Evolutionary conservation across 352 stramenopile species (phyloP), one percentile per base, ranked within the genome.

Genomic region (Phytophthora constricta): DNA sequence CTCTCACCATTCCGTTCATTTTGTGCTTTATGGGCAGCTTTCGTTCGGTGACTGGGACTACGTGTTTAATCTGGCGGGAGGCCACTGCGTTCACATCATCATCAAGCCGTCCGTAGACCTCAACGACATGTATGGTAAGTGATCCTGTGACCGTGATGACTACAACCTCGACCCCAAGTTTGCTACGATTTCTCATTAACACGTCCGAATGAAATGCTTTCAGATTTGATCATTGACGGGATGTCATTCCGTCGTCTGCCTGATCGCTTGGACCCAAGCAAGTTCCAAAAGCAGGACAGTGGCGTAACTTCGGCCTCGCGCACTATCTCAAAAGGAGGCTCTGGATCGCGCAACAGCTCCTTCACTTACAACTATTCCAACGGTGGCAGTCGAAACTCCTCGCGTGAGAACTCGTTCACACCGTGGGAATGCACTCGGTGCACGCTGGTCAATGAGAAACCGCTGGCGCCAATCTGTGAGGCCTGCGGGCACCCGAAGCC

Each of bases 61-160:
- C 57, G 85, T 92, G 19, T 93, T 94, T 64, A 94, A 92, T 59
- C 65, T 94, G 14, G 63, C 80, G n/a, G 86, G 86, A 17, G 86
- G 82, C 16, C 86, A 94, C 71, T 87, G 88, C 43, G 72, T 94
- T 2, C 86, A 94, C 70, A 89, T 89, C 58, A 91, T 92, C 65
- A 94, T 94, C 74, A 94, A 94, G 45, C 86, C 86, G 8, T 92
- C 84, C 0, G 81, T 92, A 14, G 86, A 94, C 47, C 84, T 94
- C 65, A 94, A 94, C 62, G 86, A 94, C 51, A 94, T 90, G 82
- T 94, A 94, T 78, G 86, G 86, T 93, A 76, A n/a, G n/a, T n/a
- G n/a, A n/a, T n/a, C n/a, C n/a, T n/a, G n/a, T n/a, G n/a, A n/a
- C n/a, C n/a, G n/a, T n/a, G n/a, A n/a, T n/a, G n/a, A n/a, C n/a